These are phyloP conservation scores for Epichloe gansuensis DNA, from an alignment of 2,329 filamentous ascomycete genomes.

Conservation along the genomic window DNA sequence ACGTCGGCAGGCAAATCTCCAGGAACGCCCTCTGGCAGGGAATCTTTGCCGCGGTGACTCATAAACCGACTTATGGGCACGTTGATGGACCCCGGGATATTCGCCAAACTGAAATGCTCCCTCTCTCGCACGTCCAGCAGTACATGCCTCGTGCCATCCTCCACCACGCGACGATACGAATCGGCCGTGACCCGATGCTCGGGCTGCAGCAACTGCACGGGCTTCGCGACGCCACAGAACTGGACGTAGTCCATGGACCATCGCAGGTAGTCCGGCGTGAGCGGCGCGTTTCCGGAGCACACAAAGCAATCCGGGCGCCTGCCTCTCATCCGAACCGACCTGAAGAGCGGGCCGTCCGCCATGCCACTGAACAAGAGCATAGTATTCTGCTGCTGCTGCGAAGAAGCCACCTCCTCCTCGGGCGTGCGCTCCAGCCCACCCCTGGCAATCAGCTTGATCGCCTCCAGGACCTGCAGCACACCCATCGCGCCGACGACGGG, in stretches of 20 bases:
- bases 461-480: conserved; percentile 78
- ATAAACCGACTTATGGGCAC: conserved; percentile 47
- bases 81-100: conserved; percentile 63
- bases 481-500: conserved; percentile 92
- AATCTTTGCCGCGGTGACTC: conserved; percentile 25
- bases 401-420: not conserved
- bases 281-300: conserved; percentile 47
- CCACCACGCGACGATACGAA: conserved; percentile 35
- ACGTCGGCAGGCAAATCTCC: conserved; percentile 25
- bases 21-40: conserved; percentile 24
- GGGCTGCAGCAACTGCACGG: conserved; percentile 42
- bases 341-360: conserved; percentile 37
- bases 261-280: conserved; percentile 50
- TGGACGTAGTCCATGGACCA: conserved; percentile 66
- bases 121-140: conserved; percentile 75
- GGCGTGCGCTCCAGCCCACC: conserved; percentile 12
- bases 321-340: conserved; percentile 60
- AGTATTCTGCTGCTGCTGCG: conserved; percentile 14
- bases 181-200: conserved; percentile 55
- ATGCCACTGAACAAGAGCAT: conserved; percentile 37
- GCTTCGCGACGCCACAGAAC: conserved; percentile 59
- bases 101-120: conserved; percentile 73
- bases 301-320: conserved; percentile 60
- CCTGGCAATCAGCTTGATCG: conserved; percentile 64
- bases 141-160: conserved; percentile 28